Conservation (phyloP, 768 basidiomycete species). For the Cystobasidiopsis lactophilus region DNA sequence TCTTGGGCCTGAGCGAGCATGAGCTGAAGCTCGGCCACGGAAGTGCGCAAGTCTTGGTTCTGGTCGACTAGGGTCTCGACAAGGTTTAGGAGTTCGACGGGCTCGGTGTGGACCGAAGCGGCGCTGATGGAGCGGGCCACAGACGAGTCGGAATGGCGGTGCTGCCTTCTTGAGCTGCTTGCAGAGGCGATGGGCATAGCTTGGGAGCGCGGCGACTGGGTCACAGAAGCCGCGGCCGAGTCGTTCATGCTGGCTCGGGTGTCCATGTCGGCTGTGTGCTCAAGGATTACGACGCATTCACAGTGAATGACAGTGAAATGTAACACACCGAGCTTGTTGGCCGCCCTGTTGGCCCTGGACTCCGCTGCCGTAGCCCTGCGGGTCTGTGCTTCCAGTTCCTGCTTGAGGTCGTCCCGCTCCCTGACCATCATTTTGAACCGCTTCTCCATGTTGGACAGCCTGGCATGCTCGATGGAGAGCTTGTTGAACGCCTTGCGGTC, state of each 20-base stretch:
- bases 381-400: conserved; percentile 52
- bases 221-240: too few species aligned
- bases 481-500: conserved; percentile 44
- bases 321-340: conserved; percentile 1
- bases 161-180: not conserved
- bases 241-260: too few species aligned
- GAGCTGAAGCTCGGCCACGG: conserved; percentile 15
- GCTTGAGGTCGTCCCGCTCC: conserved; percentile 52
- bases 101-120: conserved; percentile 4
- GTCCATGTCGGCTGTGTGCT: too few species aligned
- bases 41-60: conserved; percentile 12
- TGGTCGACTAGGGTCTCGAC: conserved; percentile 15
- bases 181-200: not conserved
- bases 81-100: conserved; percentile 13
- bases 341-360: conserved; percentile 28
- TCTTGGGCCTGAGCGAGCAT: conserved; percentile 15
- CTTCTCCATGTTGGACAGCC: conserved; percentile 47
- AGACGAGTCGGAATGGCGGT: not conserved
- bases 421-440: conserved; percentile 42
- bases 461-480: conserved; percentile 44
- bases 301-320: too few species aligned
- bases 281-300: too few species aligned
- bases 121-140: not conserved
- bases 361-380: conserved; percentile 49
- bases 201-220: not conserved